Percentiles rank a stretch among this genome's conserved stretches.
These are phyloP conservation scores for Ensete glaucum DNA, from an alignment of 176 grass and related monocot species.

Conservation along the genomic window DNA sequence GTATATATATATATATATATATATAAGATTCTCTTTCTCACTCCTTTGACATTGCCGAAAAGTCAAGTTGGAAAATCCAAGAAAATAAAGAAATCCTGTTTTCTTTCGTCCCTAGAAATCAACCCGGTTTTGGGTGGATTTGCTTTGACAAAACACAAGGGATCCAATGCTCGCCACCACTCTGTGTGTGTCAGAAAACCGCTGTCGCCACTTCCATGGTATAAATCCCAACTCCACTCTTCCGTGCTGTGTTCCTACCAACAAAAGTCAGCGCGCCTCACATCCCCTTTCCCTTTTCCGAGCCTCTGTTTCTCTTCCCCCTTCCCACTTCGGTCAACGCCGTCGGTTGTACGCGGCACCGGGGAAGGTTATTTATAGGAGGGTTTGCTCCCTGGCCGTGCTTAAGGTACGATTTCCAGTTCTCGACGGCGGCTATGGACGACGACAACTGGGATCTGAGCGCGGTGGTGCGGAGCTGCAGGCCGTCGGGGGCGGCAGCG, in stretches of 20 bases:
- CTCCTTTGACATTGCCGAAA: conserved; percentile 15
- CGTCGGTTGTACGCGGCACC: not conserved
- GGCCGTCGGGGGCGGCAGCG: conserved; percentile 7
- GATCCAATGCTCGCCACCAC: conserved; percentile 6
- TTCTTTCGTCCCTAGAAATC: not conserved
- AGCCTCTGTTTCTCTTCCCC: not conserved
- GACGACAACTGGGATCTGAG: conserved; percentile 25
- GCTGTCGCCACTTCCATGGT: not conserved
- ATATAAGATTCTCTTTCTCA: not conserved
- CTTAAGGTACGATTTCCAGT: not conserved
- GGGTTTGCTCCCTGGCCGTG: no score
- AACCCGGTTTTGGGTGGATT: not conserved
- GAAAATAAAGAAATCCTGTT: no score
- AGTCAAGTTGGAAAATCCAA: conserved; percentile 8
- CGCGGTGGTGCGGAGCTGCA: conserved; percentile 35
- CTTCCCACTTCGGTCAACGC: not conserved
- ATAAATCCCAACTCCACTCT: conserved; percentile 9
- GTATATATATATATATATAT: no score
- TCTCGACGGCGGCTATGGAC: not conserved
- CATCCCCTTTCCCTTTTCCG: not conserved
- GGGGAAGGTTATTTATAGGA: no score
- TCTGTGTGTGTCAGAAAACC: no score
- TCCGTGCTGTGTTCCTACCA: not conserved
- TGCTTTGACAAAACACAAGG: not conserved
- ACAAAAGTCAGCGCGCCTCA: conserved; percentile 18